These are phyloP conservation scores for Aristolochia contorta DNA, from an alignment of 164 flowering plant species.

Conservation along the genomic window DNA sequence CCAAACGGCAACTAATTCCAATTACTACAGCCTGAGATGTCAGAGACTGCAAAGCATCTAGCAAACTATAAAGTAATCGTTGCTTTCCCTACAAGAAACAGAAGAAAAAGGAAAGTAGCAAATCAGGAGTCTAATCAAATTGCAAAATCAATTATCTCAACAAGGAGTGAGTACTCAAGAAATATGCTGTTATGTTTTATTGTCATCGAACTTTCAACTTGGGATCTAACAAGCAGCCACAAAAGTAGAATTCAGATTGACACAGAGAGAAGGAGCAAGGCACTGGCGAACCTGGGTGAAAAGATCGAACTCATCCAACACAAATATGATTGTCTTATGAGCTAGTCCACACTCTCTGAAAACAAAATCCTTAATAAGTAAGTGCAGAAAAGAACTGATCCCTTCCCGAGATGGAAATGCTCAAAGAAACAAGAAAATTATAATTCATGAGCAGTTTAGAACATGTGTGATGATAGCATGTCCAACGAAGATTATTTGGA, in stretches of 20 bases:
- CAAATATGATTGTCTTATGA: constrained; percentile 81
- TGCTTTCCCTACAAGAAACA: constrained; percentile 75
- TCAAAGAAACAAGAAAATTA: neutral
- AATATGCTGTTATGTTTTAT: too few species aligned
- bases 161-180: too few species aligned
- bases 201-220: too few species aligned
- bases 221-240: too few species aligned
- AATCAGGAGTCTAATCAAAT: neutral
- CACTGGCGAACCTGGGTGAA: constrained; percentile 64
- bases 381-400: neutral
- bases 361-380: constrained; percentile 8
- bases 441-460: neutral
- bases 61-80: constrained; percentile 76
- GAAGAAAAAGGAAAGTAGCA: neutral
- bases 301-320: constrained; percentile 87
- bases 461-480: neutral
- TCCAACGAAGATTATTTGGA: neutral
- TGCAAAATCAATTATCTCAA: too few species aligned
- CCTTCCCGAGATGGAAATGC: neutral
- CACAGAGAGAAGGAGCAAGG: neutral
- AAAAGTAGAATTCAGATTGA: neutral
- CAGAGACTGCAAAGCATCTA: constrained; percentile 96
- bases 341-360: constrained; percentile 90
- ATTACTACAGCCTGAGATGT: constrained; percentile 91
- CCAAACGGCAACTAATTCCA: constrained; percentile 91